A percentile compares a stretch with the other conserved stretches of the same genome.
These are phyloP conservation scores for Pseudogymnoascus sp. DNA, from an alignment of 2,329 filamentous ascomycete genomes.

Conservation along the genomic window DNA sequence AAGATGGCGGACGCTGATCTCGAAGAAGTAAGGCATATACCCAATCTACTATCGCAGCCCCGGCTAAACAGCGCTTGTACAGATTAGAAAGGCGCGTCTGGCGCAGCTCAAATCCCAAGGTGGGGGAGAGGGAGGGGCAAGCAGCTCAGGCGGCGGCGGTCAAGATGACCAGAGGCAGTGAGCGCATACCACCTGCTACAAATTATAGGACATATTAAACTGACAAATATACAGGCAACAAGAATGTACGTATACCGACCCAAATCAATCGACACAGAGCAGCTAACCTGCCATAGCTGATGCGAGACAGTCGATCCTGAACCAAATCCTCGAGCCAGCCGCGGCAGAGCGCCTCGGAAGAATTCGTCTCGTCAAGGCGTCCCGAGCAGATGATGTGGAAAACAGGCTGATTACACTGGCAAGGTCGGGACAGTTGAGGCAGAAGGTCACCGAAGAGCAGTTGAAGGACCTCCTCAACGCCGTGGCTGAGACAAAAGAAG, in stretches of 20 bases:
- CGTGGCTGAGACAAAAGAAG: constrained; percentile 70
- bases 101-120: constrained; percentile 81
- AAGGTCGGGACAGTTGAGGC: constrained; percentile 73
- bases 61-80: constrained; percentile 11
- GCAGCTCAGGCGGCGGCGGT: constrained; percentile 40
- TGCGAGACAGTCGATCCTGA: constrained; percentile 69
- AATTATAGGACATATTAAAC: constrained; percentile 9
- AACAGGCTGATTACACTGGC: constrained; percentile 89
- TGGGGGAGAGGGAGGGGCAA: constrained; percentile 42
- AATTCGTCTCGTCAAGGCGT: constrained; percentile 92
- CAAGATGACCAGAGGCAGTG: constrained; percentile 61
- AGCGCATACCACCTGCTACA: constrained; percentile 26
- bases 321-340: constrained; percentile 89
- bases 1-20: constrained; percentile 7
- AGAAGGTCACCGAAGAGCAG: constrained; percentile 86
- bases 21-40: neutral
- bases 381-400: constrained; percentile 83
- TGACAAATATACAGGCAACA: constrained; percentile 32
- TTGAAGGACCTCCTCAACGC: constrained; percentile 85
- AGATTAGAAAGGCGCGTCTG: constrained; percentile 88
- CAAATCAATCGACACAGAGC: constrained; percentile 9
- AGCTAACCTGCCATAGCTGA: constrained; percentile 42
- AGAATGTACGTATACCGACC: constrained; percentile 33
- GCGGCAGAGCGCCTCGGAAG: constrained; percentile 88
- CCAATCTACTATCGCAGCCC: neutral